A percentile compares a stretch with the other conserved stretches of the same genome.
phyloP scores from a whole-genome alignment of 116 monocot genomes.

The Posidonia oceanica region DNA sequence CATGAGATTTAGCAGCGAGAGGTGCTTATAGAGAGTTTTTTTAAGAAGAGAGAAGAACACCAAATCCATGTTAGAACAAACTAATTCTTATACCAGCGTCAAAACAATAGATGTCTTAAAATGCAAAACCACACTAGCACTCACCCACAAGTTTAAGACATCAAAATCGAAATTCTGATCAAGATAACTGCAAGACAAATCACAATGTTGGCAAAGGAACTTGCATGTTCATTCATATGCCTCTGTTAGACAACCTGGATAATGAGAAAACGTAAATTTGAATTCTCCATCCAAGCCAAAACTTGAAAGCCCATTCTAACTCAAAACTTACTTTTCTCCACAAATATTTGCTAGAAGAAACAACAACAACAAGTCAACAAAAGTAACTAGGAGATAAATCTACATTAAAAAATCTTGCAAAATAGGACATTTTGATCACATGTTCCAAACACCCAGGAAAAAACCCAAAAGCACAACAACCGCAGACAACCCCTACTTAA shows the following conservation, averaged over 20 bases:
- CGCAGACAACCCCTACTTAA: too few relatives aligned
- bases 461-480: not conserved
- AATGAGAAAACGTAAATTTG: too few relatives aligned
- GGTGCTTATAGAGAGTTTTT: too few relatives aligned
- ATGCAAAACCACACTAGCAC: not conserved
- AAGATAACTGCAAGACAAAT: too few relatives aligned
- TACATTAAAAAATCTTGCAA: not conserved
- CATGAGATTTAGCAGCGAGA: too few relatives aligned
- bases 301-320: too few relatives aligned
- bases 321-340: too few relatives aligned
- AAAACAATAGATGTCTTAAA: not conserved
- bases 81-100: not conserved
- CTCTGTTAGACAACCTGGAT: too few relatives aligned
- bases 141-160: not conserved
- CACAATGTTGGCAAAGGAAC: not conserved
- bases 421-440: not conserved
- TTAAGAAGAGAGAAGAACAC: too few relatives aligned
- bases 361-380: not conserved
- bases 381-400: too few relatives aligned
- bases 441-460: not conserved
- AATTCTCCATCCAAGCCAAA: too few relatives aligned
- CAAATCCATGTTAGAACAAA: not conserved
- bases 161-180: not conserved
- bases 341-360: not conserved
- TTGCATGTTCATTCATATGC: not conserved